Percentiles rank a stretch among this genome's conserved stretches.
Conservation (phyloP, 805 yeast species). For the Tanozyma kutaoensis region DNA sequence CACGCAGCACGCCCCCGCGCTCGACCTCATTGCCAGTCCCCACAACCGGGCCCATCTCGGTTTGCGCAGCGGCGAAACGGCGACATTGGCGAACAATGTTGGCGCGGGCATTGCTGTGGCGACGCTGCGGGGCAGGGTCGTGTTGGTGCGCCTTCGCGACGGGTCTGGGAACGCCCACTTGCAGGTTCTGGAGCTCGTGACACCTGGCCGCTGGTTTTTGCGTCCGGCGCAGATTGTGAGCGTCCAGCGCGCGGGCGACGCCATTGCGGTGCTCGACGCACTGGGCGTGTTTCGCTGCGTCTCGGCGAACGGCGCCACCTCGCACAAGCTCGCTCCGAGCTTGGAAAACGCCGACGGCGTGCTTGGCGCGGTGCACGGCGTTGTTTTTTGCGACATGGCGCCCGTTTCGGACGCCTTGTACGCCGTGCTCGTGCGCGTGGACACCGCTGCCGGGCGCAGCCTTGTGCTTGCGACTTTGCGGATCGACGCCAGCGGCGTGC, state of each 20-base stretch:
- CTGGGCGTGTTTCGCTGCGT: slow-evolving; percentile 37
- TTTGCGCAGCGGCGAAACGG: slow-evolving; percentile 33
- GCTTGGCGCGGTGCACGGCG: slow-evolving; percentile 13
- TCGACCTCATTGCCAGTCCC: slow-evolving; percentile 38
- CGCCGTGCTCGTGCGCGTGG: slow-evolving; percentile 1
- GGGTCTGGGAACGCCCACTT: slow-evolving; percentile 47
- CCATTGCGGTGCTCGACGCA: background rate
- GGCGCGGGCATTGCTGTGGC: slow-evolving; percentile 63
- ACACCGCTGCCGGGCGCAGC: slow-evolving; percentile 10
- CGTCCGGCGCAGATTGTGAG: background rate
- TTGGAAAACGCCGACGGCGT: slow-evolving; percentile 18
- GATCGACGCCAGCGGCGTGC: slow-evolving; percentile 35
- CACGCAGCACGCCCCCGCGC: slow-evolving; percentile 55
- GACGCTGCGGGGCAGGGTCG: slow-evolving; percentile 56
- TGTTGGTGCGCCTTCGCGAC: slow-evolving; percentile 53
- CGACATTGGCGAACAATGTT: slow-evolving; percentile 43
- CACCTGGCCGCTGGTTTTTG: slow-evolving; percentile 2
- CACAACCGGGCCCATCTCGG: slow-evolving; percentile 28
- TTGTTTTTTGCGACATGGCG: slow-evolving; percentile 2
- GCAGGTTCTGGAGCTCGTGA: slow-evolving; percentile 15
- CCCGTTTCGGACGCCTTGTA: slow-evolving; percentile 5
- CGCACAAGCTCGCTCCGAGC: slow-evolving; percentile 1
- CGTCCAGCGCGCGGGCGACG: background rate
- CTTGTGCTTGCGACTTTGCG: slow-evolving; percentile 40
- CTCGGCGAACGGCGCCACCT: slow-evolving; percentile 24